A percentile compares a stretch with the other conserved stretches of the same genome.
phyloP scores from a whole-genome alignment of 768 basidiomycete species.

The Phylloporus rhodoxanthus region DNA sequence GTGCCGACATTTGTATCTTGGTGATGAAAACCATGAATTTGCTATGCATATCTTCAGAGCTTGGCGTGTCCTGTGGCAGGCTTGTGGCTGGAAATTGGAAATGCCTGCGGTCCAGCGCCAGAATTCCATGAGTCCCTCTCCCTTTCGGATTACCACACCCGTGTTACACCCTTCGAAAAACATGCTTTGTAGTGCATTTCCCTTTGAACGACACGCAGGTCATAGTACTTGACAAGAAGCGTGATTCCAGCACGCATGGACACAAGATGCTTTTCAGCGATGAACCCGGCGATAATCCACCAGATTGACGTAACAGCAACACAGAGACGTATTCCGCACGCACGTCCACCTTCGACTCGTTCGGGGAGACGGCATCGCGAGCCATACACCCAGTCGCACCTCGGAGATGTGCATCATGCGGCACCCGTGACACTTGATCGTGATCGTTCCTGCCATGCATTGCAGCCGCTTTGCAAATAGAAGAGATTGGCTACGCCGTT shows the following conservation, averaged over 20 bases:
- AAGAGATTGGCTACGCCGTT: constrained; percentile 31
- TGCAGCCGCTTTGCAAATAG: constrained; percentile 46
- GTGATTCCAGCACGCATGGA: neutral
- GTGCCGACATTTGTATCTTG: neutral
- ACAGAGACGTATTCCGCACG: constrained; percentile 12
- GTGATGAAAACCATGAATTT: neutral
- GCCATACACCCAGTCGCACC: neutral
- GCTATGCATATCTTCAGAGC: neutral
- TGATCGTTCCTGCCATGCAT: constrained; percentile 12
- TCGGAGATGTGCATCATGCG: constrained; percentile 7
- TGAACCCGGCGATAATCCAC: constrained; percentile 25
- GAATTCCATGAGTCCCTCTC: too few relatives aligned
- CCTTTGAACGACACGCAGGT: neutral
- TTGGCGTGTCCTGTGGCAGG: neutral
- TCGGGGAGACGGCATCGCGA: neutral
- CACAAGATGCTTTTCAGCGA: neutral
- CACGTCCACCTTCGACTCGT: constrained; percentile 1
- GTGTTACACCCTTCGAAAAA: too few relatives aligned
- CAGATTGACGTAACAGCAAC: constrained; percentile 24
- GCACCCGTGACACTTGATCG: neutral
- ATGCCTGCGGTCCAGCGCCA: neutral
- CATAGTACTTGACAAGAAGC: neutral
- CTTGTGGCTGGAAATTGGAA: neutral
- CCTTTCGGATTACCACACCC: too few relatives aligned
- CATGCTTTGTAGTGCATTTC: too few relatives aligned